Conservation (phyloP, 169 alveolate genomes). For the Besnoitia besnoiti region DNA sequence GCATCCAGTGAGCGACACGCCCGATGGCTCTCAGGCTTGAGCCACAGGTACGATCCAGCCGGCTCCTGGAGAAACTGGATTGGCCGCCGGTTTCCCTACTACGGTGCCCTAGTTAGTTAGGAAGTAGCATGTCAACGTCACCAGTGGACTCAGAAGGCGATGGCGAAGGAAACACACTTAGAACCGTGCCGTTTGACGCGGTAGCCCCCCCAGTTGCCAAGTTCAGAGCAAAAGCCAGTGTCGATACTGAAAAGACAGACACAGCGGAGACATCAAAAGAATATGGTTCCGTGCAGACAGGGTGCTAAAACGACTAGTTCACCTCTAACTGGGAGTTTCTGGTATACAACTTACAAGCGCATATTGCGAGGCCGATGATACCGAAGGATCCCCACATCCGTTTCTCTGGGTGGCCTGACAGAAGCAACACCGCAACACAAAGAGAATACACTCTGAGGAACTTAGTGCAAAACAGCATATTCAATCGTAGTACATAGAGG, state of each 20-base stretch:
- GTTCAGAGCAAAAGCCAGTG: not conserved
- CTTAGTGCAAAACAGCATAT: too few species aligned
- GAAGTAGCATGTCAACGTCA: not conserved
- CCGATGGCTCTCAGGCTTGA: too few species aligned
- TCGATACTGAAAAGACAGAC: not conserved
- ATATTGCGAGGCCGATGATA: not conserved
- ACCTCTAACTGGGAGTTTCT: not conserved
- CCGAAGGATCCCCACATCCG: conserved; percentile 35
- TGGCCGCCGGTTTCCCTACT: too few species aligned
- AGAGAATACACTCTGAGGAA: not conserved
- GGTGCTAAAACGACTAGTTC: too few species aligned
- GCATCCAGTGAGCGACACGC: too few species aligned
- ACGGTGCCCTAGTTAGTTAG: too few species aligned
- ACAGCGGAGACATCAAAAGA: too few species aligned
- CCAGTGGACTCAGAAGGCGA: not conserved
- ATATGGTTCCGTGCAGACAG: too few species aligned
- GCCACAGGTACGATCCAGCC: too few species aligned
- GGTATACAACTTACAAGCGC: not conserved
- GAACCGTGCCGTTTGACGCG: not conserved
- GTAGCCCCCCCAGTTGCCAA: not conserved
- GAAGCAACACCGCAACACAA: not conserved
- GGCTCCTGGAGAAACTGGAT: too few species aligned
- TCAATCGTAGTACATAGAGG: too few species aligned
- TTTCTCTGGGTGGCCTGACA: conserved; percentile 21
- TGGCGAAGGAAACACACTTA: not conserved